Conservation (phyloP, 2,329 filamentous ascomycete species). For the Paecilomyces variotii region DNA sequence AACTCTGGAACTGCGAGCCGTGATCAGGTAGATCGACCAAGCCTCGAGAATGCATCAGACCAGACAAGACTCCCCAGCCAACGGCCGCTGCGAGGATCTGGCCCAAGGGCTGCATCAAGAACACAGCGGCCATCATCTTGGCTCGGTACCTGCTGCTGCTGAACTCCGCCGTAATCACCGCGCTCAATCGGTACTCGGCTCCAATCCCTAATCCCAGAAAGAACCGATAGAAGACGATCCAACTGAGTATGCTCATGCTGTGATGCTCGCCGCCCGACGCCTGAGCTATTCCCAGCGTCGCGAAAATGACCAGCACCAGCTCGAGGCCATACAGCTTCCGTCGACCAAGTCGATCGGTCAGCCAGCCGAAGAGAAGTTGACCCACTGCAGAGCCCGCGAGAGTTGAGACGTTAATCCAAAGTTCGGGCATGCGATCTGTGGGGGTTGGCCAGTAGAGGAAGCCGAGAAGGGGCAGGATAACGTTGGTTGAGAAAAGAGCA, state of each 20-base stretch:
- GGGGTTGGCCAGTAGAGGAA: slow-evolving; percentile 4
- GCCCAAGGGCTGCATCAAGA: slow-evolving; percentile 76
- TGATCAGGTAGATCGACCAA: slow-evolving; percentile 45
- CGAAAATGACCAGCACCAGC: slow-evolving; percentile 35
- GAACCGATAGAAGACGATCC: slow-evolving; percentile 36
- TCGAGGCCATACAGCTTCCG: slow-evolving; percentile 40
- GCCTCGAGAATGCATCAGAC: slow-evolving; percentile 45
- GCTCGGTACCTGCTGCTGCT: slow-evolving; percentile 43
- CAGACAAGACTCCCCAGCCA: no score
- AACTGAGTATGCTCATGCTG: slow-evolving; percentile 30
- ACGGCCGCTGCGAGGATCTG: slow-evolving; percentile 67
- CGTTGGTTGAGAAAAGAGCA: slow-evolving; percentile 4
- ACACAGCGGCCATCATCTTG: slow-evolving; percentile 76
- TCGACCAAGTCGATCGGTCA: slow-evolving; percentile 35
- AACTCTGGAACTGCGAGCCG: slow-evolving; percentile 20
- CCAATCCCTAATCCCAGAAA: slow-evolving; percentile 47
- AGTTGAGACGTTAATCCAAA: slow-evolving; percentile 9
- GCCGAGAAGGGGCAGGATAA: slow-evolving; percentile 3
- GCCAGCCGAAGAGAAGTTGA: slow-evolving; percentile 21
- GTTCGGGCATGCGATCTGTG: slow-evolving; percentile 1
- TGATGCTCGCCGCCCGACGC: slow-evolving; percentile 28
- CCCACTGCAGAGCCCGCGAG: slow-evolving; percentile 21
- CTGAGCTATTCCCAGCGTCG: slow-evolving; percentile 33
- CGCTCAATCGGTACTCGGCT: slow-evolving; percentile 58
- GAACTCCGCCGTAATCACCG: slow-evolving; percentile 58